These are phyloP conservation scores for Rhizoclosmatium globosum DNA, from an alignment of 192 early-diverging fungal species.

Conservation along the genomic window DNA sequence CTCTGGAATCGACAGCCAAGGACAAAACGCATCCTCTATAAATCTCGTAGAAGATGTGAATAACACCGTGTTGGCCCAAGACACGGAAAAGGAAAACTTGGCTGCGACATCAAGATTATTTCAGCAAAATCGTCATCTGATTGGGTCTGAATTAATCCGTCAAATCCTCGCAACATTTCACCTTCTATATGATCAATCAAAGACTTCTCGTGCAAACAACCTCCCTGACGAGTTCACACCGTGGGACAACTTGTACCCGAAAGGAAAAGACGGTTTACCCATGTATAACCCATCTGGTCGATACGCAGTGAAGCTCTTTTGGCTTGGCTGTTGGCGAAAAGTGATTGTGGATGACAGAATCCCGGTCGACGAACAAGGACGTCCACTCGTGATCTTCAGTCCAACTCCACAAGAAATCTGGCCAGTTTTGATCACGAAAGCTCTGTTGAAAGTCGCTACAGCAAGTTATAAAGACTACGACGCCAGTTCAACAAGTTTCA, in stretches of 20 bases:
- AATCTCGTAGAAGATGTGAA: slow-evolving; percentile 12
- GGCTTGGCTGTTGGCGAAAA: slow-evolving; percentile 70
- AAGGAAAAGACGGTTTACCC: slow-evolving; percentile 68
- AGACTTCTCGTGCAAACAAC: slow-evolving; percentile 35
- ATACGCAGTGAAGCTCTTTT: slow-evolving; percentile 69
- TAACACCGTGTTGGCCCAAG: not conserved
- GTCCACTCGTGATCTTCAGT: slow-evolving; percentile 50
- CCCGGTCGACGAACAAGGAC: slow-evolving; percentile 63
- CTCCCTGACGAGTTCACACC: slow-evolving; percentile 56
- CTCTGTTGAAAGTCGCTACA: slow-evolving; percentile 62
- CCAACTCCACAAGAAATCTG: slow-evolving; percentile 59
- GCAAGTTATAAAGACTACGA: slow-evolving; percentile 43
- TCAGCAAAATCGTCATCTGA: slow-evolving; percentile 58
- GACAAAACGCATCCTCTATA: not conserved
- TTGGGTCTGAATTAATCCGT: slow-evolving; percentile 60
- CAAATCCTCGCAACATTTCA: slow-evolving; percentile 53
- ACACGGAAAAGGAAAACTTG: slow-evolving; percentile 47
- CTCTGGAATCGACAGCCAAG: slow-evolving; percentile 32
- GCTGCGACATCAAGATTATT: slow-evolving; percentile 58
- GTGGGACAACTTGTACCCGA: slow-evolving; percentile 72
- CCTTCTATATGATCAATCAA: slow-evolving; percentile 60
- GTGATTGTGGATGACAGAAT: slow-evolving; percentile 67
- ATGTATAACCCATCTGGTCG: slow-evolving; percentile 64
- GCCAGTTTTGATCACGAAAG: slow-evolving; percentile 67
- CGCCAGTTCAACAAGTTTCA: not conserved